These are phyloP conservation scores for Entophlyctis helioformis DNA, from an alignment of 192 early-diverging fungal species.

Conservation along the genomic window DNA sequence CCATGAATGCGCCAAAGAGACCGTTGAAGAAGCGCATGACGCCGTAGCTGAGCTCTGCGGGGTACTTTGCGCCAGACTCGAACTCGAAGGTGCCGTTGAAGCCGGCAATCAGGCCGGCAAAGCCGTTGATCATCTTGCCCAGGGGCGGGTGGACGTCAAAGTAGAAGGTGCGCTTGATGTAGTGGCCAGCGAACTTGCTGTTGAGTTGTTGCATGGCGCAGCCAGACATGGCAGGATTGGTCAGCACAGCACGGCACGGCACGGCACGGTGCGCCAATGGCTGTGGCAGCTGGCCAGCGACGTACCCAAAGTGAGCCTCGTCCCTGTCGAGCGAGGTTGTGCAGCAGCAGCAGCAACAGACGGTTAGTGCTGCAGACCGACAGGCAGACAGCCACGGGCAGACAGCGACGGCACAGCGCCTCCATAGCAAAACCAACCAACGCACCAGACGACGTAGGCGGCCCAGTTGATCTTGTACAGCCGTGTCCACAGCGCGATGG, in stretches of 20 bases:
- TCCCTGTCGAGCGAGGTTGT: constrained; percentile 23
- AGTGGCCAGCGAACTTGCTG: constrained; percentile 82
- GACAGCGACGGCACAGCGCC: too few relatives aligned
- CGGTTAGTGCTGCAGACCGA: too few relatives aligned
- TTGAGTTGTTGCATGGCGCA: too few relatives aligned
- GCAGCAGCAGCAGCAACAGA: too few relatives aligned
- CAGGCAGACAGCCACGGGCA: too few relatives aligned
- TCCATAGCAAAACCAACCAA: too few relatives aligned
- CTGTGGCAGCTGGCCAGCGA: too few relatives aligned
- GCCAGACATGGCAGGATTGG: too few relatives aligned
- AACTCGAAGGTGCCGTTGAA: constrained; percentile 84
- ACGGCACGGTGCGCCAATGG: too few relatives aligned
- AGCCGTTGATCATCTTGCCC: constrained; percentile 89
- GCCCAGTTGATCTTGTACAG: constrained; percentile 39
- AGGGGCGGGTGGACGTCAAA: constrained; percentile 97
- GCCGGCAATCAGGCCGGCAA: constrained; percentile 70
- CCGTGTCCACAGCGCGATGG: constrained; percentile 26
- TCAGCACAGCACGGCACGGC: too few relatives aligned
- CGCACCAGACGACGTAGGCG: constrained; percentile 33
- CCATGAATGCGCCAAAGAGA: constrained; percentile 74
- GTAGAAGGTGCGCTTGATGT: constrained; percentile 88
- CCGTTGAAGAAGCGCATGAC: constrained; percentile 87
- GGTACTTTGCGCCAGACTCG: constrained; percentile 66
- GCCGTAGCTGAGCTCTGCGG: constrained; percentile 65
- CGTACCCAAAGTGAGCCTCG: constrained; percentile 51